Conservation (phyloP, 768 basidiomycete genomes). For the Lactifluus rugatus region DNA sequence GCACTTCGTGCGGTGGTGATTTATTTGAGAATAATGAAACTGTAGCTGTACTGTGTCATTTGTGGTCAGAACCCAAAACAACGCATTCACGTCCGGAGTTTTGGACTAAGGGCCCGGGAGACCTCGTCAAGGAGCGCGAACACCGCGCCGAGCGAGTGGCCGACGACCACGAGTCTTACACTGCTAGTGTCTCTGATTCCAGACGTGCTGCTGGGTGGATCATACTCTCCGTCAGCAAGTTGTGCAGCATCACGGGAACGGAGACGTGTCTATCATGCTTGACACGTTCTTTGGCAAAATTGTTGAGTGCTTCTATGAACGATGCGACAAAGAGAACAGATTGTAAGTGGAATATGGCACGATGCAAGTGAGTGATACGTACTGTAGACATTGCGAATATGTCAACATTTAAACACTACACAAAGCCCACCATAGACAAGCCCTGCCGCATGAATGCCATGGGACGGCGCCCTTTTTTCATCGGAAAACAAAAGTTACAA, state of each 20-base stretch:
- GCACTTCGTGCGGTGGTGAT: no score
- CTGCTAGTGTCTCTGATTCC: background rate
- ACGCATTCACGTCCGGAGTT: slow-evolving; percentile 11
- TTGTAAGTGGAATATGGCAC: background rate
- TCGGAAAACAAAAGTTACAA: no score
- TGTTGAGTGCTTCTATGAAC: slow-evolving; percentile 34
- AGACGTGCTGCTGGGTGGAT: background rate
- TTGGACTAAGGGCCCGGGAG: slow-evolving; percentile 19
- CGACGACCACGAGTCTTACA: background rate
- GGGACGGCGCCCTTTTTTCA: no score
- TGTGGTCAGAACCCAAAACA: no score
- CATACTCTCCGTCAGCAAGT: background rate
- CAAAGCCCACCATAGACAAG: no score
- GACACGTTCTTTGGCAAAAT: slow-evolving; percentile 38
- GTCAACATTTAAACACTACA: no score
- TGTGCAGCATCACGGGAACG: no score
- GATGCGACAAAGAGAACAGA: slow-evolving; percentile 11
- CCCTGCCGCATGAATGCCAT: no score
- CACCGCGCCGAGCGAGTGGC: slow-evolving; percentile 21
- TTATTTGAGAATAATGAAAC: no score
- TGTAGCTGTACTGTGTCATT: no score
- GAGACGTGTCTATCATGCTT: slow-evolving; percentile 25
- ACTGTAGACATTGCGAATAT: no score
- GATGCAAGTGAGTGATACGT: no score
- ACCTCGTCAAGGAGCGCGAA: slow-evolving; percentile 24